A percentile compares a stretch with the other conserved stretches of the same genome.
Evolutionary conservation across 768 basidiomycete species (phyloP).

Genomic region (Pleurotus citrinopileatus): DNA sequence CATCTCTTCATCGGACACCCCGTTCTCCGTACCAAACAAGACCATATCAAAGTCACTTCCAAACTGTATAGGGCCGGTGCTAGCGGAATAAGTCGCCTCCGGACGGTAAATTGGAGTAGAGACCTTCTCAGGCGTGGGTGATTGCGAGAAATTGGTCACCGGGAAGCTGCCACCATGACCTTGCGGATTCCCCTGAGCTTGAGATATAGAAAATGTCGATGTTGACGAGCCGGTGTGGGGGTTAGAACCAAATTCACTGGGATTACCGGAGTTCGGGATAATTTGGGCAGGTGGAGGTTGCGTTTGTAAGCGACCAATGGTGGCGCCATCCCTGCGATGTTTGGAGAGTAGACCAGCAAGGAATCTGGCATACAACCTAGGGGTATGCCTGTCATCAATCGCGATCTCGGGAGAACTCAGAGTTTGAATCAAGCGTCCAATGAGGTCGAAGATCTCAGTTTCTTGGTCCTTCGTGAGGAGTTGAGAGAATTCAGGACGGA

Average conservation of each 20-base stretch:
- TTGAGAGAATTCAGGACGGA: slow-evolving; percentile 71
- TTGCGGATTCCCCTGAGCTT: slow-evolving; percentile 19
- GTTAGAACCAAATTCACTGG: slow-evolving; percentile 13
- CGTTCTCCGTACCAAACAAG: slow-evolving; percentile 23
- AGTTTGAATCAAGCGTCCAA: slow-evolving; percentile 69
- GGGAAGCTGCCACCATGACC: slow-evolving; percentile 15
- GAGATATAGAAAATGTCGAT: slow-evolving; percentile 25
- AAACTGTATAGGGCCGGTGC: slow-evolving; percentile 40
- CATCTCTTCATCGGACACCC: slow-evolving; percentile 51
- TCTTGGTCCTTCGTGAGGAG: slow-evolving; percentile 62
- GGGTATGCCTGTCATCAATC: slow-evolving; percentile 80
- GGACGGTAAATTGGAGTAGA: slow-evolving; percentile 41
- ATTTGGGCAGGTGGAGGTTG: slow-evolving; percentile 39
- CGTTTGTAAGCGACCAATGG: slow-evolving; percentile 51
- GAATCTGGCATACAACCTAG: slow-evolving; percentile 78
- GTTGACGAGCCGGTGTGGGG: slow-evolving; percentile 19
- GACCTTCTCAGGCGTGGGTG: slow-evolving; percentile 18
- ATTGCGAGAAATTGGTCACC: slow-evolving; percentile 14
- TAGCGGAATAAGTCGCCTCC: slow-evolving; percentile 43
- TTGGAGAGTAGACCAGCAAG: slow-evolving; percentile 67
- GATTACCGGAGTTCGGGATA: slow-evolving; percentile 8
- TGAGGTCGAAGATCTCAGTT: slow-evolving; percentile 67
- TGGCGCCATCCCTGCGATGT: slow-evolving; percentile 67
- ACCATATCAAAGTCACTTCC: slow-evolving; percentile 36
- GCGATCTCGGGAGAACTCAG: slow-evolving; percentile 71